A percentile compares a stretch with the other conserved stretches of the same genome.
These are phyloP conservation scores for Solanum hybrid DNA, from an alignment of 305 asterid genomes.

Conservation along the genomic window DNA sequence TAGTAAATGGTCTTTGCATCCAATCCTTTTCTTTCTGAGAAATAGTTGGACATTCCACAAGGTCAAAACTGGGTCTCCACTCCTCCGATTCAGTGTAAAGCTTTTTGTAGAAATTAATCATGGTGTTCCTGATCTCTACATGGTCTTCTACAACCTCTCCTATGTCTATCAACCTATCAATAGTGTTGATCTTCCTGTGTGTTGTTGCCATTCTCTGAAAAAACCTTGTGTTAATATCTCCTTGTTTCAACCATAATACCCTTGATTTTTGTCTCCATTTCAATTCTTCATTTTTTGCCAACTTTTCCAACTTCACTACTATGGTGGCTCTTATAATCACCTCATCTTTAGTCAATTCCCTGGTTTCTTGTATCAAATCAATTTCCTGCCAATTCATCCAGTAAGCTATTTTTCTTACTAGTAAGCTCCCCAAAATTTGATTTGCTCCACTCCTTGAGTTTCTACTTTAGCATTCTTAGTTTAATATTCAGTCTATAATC, in stretches of 20 bases:
- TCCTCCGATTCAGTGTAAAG: background rate
- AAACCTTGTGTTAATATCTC: background rate
- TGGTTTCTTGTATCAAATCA: background rate
- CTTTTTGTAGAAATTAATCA: background rate
- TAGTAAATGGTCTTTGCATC: background rate
- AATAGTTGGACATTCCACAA: background rate
- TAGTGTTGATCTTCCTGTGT: background rate
- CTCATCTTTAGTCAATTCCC: background rate
- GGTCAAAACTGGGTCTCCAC: background rate
- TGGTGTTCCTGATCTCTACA: background rate
- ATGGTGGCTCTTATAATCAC: background rate
- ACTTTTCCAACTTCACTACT: background rate
- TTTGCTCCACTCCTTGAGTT: background rate
- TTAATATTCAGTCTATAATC: background rate
- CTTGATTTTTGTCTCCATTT: background rate
- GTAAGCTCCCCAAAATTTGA: background rate
- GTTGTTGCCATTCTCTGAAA: background rate
- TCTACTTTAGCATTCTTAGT: background rate
- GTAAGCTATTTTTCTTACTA: background rate
- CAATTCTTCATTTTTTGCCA: background rate
- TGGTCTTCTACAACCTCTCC: background rate
- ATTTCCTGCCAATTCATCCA: background rate
- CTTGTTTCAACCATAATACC: background rate
- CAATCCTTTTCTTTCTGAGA: background rate
- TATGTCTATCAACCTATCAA: background rate